Conservation (phyloP, 495 filamentous ascomycete species). For the Cercophora samala region DNA sequence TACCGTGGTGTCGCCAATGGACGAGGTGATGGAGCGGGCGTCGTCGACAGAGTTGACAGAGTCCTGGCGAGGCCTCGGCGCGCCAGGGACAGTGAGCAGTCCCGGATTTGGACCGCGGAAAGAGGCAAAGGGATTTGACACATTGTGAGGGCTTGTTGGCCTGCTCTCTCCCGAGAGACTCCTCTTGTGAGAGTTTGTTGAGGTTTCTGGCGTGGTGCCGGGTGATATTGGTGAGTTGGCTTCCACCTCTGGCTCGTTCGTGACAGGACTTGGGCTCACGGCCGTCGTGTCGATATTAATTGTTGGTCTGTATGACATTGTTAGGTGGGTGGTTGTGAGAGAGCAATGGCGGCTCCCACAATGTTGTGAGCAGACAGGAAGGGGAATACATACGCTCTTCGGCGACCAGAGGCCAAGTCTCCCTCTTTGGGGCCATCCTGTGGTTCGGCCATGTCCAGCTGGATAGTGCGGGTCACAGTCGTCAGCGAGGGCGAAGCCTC, state of each 20-base stretch:
- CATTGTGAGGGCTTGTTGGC: slow-evolving; percentile 86
- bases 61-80: slow-evolving; percentile 50
- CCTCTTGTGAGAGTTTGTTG: slow-evolving; percentile 45
- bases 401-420: slow-evolving; percentile 22
- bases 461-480: slow-evolving; percentile 21
- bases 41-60: slow-evolving; percentile 54
- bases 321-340: slow-evolving; percentile 15
- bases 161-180: slow-evolving; percentile 57
- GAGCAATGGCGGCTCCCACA: background rate
- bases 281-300: slow-evolving; percentile 76
- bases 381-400: slow-evolving; percentile 31
- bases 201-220: slow-evolving; percentile 40
- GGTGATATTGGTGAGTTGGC: slow-evolving; percentile 45
- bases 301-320: slow-evolving; percentile 49
- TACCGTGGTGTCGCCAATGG: slow-evolving; percentile 41
- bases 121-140: slow-evolving; percentile 62
- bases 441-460: slow-evolving; percentile 29
- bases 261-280: slow-evolving; percentile 43
- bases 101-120: slow-evolving; percentile 43
- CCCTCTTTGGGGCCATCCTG: slow-evolving; percentile 19
- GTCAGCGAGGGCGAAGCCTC: slow-evolving; percentile 16
- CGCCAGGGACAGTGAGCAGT: slow-evolving; percentile 50
- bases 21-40: slow-evolving; percentile 43
- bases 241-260: slow-evolving; percentile 20
- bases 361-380: background rate